Percentiles rank a stretch among this genome's conserved stretches.
phyloP scores from a whole-genome alignment of 2,329 filamentous ascomycete genomes.

The Paecilomyces formosus region DNA sequence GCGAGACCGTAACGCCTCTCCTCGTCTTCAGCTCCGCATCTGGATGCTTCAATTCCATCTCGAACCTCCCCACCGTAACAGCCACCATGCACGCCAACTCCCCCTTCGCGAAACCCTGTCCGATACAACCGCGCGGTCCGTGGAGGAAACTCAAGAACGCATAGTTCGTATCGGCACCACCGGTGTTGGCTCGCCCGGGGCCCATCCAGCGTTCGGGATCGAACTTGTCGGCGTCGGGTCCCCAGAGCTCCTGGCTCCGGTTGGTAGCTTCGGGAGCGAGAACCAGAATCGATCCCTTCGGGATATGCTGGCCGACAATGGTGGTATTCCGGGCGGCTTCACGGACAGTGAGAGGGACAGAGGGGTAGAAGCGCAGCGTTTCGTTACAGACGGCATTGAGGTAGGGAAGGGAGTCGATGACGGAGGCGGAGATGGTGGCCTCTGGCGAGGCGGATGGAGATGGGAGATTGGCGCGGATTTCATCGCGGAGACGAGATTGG shows the following conservation, averaged over 20 bases:
- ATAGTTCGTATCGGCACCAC: slow-evolving; percentile 69
- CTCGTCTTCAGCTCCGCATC: slow-evolving; percentile 57
- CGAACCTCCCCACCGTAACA: slow-evolving; percentile 66
- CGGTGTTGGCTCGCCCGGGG: slow-evolving; percentile 47
- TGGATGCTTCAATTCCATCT: slow-evolving; percentile 58
- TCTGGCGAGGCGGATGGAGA: slow-evolving; percentile 50
- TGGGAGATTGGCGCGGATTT: slow-evolving; percentile 58
- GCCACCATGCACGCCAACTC: slow-evolving; percentile 83
- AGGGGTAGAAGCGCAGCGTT: slow-evolving; percentile 63
- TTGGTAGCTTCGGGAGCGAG: slow-evolving; percentile 63
- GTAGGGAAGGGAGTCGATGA: slow-evolving; percentile 66
- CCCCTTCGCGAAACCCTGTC: slow-evolving; percentile 67
- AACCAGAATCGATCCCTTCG: slow-evolving; percentile 62
- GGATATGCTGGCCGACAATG: slow-evolving; percentile 57
- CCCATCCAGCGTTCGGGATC: slow-evolving; percentile 70
- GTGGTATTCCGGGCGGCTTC: slow-evolving; percentile 58
- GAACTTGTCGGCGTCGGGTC: slow-evolving; percentile 65
- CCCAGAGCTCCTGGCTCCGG: slow-evolving; percentile 63
- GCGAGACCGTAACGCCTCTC: slow-evolving; percentile 63
- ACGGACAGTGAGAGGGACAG: slow-evolving; percentile 65
- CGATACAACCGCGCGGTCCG: slow-evolving; percentile 80
- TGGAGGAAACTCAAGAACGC: slow-evolving; percentile 76
- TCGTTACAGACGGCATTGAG: slow-evolving; percentile 74
- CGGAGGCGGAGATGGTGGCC: slow-evolving; percentile 52
- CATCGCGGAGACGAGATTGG: slow-evolving; percentile 59